Percentiles rank a stretch among this genome's conserved stretches.
Evolutionary conservation across 2,329 filamentous ascomycete genomes (phyloP).

Genomic region (Beauveria brongniartii): DNA sequence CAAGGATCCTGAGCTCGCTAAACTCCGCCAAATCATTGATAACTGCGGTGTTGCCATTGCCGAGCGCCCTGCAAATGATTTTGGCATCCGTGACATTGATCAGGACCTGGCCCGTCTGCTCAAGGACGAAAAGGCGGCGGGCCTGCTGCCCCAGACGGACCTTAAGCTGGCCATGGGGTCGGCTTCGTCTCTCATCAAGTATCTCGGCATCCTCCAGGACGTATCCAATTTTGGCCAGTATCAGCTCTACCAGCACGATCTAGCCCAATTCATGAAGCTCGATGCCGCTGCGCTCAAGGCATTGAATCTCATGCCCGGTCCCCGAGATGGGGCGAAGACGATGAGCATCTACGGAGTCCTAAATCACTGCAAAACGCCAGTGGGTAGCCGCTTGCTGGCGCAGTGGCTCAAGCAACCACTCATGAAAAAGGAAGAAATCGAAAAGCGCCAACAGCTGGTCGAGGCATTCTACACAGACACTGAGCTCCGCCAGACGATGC

Average conservation of each 20-base stretch:
- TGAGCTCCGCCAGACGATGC: slow-evolving; percentile 87
- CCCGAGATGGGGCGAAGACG: slow-evolving; percentile 87
- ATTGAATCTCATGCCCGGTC: slow-evolving; percentile 93
- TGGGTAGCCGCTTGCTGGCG: slow-evolving; percentile 79
- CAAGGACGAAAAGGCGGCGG: slow-evolving; percentile 73
- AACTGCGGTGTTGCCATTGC: slow-evolving; percentile 87
- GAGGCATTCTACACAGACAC: slow-evolving; percentile 93
- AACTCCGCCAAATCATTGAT: slow-evolving; percentile 81
- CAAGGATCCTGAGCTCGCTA: slow-evolving; percentile 81
- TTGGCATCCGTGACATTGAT: slow-evolving; percentile 85
- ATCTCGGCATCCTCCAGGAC: slow-evolving; percentile 83
- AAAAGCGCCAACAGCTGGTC: slow-evolving; percentile 85
- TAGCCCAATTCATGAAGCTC: slow-evolving; percentile 96
- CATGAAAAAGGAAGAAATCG: slow-evolving; percentile 84
- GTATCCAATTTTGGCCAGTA: slow-evolving; percentile 95
- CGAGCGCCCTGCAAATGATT: slow-evolving; percentile 69
- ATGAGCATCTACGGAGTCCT: slow-evolving; percentile 94
- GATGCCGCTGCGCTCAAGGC: slow-evolving; percentile 91
- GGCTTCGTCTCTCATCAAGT: slow-evolving; percentile 88
- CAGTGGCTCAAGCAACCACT: slow-evolving; percentile 98
- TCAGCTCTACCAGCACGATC: slow-evolving; percentile 91
- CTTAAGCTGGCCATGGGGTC: slow-evolving; percentile 94
- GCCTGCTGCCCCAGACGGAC: slow-evolving; percentile 78
- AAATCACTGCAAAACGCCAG: slow-evolving; percentile 95
- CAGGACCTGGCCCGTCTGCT: slow-evolving; percentile 84